Conservation (phyloP, 371 early-diverging fungal species). For the Lichtheimia hyalospora region DNA sequence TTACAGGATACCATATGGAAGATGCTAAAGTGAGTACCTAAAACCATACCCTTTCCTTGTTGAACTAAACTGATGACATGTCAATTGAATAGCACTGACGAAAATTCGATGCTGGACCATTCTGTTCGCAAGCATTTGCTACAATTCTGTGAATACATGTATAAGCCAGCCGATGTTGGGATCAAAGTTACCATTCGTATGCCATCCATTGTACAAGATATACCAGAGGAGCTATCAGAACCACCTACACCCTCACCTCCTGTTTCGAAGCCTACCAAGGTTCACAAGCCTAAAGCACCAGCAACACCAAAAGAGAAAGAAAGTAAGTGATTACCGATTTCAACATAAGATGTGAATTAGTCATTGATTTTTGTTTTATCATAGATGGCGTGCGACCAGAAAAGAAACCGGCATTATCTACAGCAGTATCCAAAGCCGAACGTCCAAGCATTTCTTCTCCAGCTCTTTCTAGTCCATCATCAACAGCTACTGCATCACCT, state of each 20-base stretch:
- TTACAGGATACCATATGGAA: constrained; percentile 44
- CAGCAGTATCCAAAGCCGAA: not conserved
- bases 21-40: constrained; percentile 35
- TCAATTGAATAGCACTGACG: constrained; percentile 21
- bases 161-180: constrained; percentile 56
- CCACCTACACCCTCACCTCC: constrained; percentile 22
- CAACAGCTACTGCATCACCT: not conserved
- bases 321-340: not conserved
- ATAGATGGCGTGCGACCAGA: not conserved
- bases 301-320: not conserved
- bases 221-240: constrained; percentile 15
- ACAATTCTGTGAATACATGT: constrained; percentile 60
- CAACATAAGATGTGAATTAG: not conserved
- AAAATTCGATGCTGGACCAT: constrained; percentile 44
- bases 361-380: not conserved
- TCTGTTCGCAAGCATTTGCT: constrained; percentile 54
- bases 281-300: not conserved
- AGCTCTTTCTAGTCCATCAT: not conserved
- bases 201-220: constrained; percentile 25
- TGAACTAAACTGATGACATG: not conserved
- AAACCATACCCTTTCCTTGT: not conserved
- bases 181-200: constrained; percentile 55
- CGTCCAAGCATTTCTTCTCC: not conserved
- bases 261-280: constrained; percentile 26
- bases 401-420: not conserved